Base-by-base conservation (phyloP, 495 filamentous ascomycete genomes). In the Talaromyces wortmannii region DNA sequence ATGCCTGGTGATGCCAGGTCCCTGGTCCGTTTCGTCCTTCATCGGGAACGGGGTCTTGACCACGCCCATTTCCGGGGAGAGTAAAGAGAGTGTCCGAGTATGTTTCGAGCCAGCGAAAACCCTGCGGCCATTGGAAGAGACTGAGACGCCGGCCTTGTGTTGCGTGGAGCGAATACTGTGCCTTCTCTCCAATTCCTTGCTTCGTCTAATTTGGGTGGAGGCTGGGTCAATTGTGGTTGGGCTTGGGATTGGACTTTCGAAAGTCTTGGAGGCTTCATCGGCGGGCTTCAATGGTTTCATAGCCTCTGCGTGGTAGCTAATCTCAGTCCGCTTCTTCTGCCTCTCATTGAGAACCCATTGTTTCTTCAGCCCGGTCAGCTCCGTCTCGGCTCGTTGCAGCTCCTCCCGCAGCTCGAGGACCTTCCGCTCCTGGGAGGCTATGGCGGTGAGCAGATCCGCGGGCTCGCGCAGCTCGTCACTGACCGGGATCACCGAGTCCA, bases 321-420 rank as follows among this genome's bases (percentile, higher is more conserved):
- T 75, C 43, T 90, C 82, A 11, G 82, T 81, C 43, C 83, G 78
- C 71, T 94, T 92, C 74, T 82, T 91, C 40, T 83, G 81, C 50
- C 83, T 84, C 64, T 96, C 91, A 33, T 92, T 85, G 23, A 75
- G 67, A 3, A 87, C 80, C 89, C 90, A 88, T 62, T 94, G 89
- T 57, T 82, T 87, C 69, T 96, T 96, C 48, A 97, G 73, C 55
- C 74, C 82, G 32, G 74, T 70, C 55, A 98, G 73, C 33, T 96
- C 90, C 4, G 68, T 65, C 63, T 97, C 94, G 8, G 94, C 92
- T 52, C 84, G 84, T 7, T 73, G 67, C 11, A 98, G 77, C 66
- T 97, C 94, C 67, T 97, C 94, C 48, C 84, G 86, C 31, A 97
- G 76, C 73, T 97, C 94, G 44, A 98, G 73, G 6, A 98, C 92